Evolutionary conservation across 1,284 basidiomycete species (phyloP).

Genomic region (Cryptococcus sp.): DNA sequence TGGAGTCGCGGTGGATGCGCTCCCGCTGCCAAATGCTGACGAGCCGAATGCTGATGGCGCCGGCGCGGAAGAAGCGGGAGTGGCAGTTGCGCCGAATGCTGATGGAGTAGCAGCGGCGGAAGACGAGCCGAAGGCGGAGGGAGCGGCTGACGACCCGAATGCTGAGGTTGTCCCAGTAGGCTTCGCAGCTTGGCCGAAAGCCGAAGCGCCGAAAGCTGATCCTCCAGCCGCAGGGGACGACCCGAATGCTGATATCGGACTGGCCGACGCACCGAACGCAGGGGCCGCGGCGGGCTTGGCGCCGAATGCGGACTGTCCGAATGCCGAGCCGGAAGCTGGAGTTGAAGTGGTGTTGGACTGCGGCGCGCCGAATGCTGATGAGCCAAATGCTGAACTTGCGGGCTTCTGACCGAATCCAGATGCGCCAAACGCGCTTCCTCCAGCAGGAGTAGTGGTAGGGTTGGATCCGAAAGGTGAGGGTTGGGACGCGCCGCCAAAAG

Average conservation of each 20-base stretch:
- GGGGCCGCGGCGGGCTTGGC: slow-evolving; percentile 28
- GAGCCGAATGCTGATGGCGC: slow-evolving; percentile 16
- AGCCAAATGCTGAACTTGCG: slow-evolving; percentile 51
- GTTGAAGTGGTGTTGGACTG: slow-evolving; percentile 24
- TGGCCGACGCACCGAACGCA: slow-evolving; percentile 31
- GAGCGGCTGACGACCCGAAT: slow-evolving; percentile 14
- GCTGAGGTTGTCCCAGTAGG: slow-evolving; percentile 2
- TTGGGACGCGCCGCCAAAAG: background rate
- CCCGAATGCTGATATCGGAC: slow-evolving; percentile 31
- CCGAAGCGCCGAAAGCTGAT: slow-evolving; percentile 23
- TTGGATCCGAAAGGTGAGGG: slow-evolving; percentile 24
- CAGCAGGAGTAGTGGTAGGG: slow-evolving; percentile 13
- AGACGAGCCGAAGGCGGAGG: slow-evolving; percentile 22
- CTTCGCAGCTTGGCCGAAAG: slow-evolving; percentile 10
- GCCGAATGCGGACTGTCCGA: slow-evolving; percentile 42
- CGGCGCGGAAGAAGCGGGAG: slow-evolving; percentile 24
- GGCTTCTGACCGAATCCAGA: slow-evolving; percentile 29
- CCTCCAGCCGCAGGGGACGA: slow-evolving; percentile 8
- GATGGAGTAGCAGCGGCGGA: slow-evolving; percentile 32
- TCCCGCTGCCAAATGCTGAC: slow-evolving; percentile 13
- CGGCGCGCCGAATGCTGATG: slow-evolving; percentile 42
- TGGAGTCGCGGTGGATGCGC: slow-evolving; percentile 6
- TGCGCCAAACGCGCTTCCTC: slow-evolving; percentile 40
- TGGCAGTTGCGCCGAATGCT: slow-evolving; percentile 46
- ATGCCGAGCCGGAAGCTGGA: slow-evolving; percentile 32